These are phyloP conservation scores for Podosphaera xanthii DNA, from an alignment of 2,329 filamentous ascomycete genomes.

Conservation along the genomic window DNA sequence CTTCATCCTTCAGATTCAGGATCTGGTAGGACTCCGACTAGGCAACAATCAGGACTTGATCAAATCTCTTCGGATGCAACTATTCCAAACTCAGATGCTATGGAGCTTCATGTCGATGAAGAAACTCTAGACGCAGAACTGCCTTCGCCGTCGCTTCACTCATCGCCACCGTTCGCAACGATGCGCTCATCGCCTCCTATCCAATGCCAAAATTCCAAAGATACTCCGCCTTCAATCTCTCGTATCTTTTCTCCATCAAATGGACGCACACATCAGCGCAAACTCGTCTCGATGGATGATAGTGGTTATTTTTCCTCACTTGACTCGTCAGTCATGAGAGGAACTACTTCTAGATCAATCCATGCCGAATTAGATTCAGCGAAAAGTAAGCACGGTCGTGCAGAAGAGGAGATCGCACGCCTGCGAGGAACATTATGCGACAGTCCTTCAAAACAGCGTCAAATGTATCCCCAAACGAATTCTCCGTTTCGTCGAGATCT, in stretches of 20 bases:
- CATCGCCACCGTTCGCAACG: constrained; percentile 44
- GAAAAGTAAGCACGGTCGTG: constrained; percentile 71
- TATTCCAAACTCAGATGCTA: constrained; percentile 46
- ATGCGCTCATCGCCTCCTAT: constrained; percentile 87
- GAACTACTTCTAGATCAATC: constrained; percentile 22
- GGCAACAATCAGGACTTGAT: background rate
- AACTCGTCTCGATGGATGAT: constrained; percentile 62
- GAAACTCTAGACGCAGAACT: constrained; percentile 19
- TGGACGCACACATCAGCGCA: constrained; percentile 45
- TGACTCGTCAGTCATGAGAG: constrained; percentile 64
- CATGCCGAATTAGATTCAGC: constrained; percentile 55
- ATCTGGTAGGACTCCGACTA: background rate
- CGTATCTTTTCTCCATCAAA: constrained; percentile 40
- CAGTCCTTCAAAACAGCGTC: constrained; percentile 54
- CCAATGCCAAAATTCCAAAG: constrained; percentile 29
- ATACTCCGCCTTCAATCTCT: constrained; percentile 52
- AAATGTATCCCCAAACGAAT: constrained; percentile 24
- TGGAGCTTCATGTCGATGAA: constrained; percentile 27
- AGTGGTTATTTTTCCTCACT: constrained; percentile 95
- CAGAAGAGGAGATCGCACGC: constrained; percentile 86
- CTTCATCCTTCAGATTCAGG: background rate
- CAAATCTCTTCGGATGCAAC: constrained; percentile 51
- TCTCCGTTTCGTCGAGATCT: constrained; percentile 35
- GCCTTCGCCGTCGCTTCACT: constrained; percentile 27
- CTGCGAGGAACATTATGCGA: constrained; percentile 83